Conservation (phyloP, 345 rosid genomes). For the Anacardium occidentale region DNA sequence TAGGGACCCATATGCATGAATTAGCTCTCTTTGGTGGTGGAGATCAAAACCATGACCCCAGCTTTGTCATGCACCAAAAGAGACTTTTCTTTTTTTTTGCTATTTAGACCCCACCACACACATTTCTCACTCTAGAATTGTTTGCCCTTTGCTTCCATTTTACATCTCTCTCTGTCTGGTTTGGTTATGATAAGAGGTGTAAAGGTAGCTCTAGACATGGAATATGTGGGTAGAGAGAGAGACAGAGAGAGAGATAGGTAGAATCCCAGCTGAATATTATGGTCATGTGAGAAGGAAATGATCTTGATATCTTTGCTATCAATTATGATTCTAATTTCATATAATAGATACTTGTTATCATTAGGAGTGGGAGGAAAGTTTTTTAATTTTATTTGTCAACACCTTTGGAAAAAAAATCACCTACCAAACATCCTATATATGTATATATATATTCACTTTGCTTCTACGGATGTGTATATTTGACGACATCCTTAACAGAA, state of each 20-base stretch:
- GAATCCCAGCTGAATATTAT: conserved; percentile 20
- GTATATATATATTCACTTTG: no score
- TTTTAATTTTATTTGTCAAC: conserved; percentile 36
- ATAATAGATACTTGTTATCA: conserved; percentile 35
- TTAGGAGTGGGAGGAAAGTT: conserved; percentile 45
- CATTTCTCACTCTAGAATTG: conserved; percentile 37
- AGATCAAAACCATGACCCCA: conserved; percentile 26
- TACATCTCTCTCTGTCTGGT: conserved; percentile 34
- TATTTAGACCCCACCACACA: conserved; percentile 35
- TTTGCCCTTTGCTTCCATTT: conserved; percentile 60
- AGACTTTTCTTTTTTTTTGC: not conserved
- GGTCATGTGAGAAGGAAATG: conserved; percentile 22
- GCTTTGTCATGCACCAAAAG: conserved; percentile 53
- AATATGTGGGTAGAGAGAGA: conserved; percentile 16
- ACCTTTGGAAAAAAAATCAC: conserved; percentile 3
- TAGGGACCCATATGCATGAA: conserved; percentile 28
- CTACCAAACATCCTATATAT: no score
- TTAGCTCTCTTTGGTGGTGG: not conserved
- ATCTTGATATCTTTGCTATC: conserved; percentile 27
- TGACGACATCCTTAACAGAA: no score
- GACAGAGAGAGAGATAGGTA: not conserved
- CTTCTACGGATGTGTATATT: no score
- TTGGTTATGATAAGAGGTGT: conserved; percentile 40
- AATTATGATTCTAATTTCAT: conserved; percentile 30
- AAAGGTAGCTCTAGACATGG: conserved; percentile 24